Evolutionary conservation across 2,329 filamentous ascomycete genomes (phyloP).

Genomic region (Neonectria neomacrospora): DNA sequence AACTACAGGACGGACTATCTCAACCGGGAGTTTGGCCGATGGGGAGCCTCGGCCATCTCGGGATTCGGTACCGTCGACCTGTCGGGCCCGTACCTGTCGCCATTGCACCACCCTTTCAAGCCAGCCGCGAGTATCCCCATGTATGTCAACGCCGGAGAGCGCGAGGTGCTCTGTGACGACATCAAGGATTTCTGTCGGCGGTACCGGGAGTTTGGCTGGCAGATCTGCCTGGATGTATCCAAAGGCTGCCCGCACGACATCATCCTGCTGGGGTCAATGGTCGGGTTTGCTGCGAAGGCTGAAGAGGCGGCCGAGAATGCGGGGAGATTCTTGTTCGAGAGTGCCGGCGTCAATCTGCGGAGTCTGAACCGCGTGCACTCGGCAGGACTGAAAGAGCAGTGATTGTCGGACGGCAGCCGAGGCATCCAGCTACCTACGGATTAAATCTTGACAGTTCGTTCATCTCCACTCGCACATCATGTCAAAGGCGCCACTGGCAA

Average conservation of each 20-base stretch:
- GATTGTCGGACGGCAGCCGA: neutral
- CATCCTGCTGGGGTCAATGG: slow-evolving; percentile 28
- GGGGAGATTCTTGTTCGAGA: slow-evolving; percentile 24
- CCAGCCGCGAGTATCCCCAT: slow-evolving; percentile 20
- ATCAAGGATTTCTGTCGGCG: slow-evolving; percentile 30
- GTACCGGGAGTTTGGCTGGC: slow-evolving; percentile 34
- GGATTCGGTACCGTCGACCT: slow-evolving; percentile 28
- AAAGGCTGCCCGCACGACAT: slow-evolving; percentile 36
- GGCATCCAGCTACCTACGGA: too few species aligned
- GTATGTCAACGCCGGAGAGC: slow-evolving; percentile 32
- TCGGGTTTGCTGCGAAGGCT: slow-evolving; percentile 34
- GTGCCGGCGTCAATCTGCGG: slow-evolving; percentile 23
- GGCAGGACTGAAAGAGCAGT: neutral
- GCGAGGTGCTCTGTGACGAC: slow-evolving; percentile 34
- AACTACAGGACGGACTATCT: slow-evolving; percentile 39
- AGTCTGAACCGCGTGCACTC: neutral
- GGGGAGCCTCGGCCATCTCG: slow-evolving; percentile 35
- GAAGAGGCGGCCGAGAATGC: slow-evolving; percentile 31
- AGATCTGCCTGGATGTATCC: slow-evolving; percentile 30
- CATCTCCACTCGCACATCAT: too few species aligned
- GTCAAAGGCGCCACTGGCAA: too few species aligned
- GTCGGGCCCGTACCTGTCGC: slow-evolving; percentile 31
- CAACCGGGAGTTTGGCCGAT: slow-evolving; percentile 32
- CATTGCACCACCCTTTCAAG: slow-evolving; percentile 33
- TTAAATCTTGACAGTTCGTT: too few species aligned